These are phyloP conservation scores for Ambrosia artemisiifolia DNA, from an alignment of 129 eudicot species.

Conservation along the genomic window DNA sequence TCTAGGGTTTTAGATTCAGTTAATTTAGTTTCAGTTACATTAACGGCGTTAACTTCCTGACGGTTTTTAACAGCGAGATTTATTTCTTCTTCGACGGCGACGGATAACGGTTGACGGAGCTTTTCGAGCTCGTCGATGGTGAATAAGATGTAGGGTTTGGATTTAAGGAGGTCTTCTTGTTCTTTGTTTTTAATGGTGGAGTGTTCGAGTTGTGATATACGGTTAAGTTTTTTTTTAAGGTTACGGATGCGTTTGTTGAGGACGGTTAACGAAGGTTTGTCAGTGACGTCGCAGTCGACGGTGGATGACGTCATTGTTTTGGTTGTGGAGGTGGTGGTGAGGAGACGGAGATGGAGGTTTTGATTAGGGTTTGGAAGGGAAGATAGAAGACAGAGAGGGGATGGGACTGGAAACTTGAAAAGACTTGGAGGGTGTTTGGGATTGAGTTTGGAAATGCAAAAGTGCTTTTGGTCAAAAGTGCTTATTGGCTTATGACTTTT, in stretches of 20 bases:
- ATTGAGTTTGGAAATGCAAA: no score
- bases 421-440: no score
- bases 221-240: conserved; percentile 73
- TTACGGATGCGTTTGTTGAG: conserved; percentile 90
- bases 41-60: background rate
- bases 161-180: conserved; percentile 60
- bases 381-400: background rate
- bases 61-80: conserved; percentile 15
- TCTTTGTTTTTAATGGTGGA: conserved; percentile 60
- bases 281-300: conserved; percentile 41
- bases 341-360: conserved; percentile 27
- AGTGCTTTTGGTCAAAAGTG: no score
- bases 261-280: conserved; percentile 73
- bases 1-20: conserved; percentile 8
- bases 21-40: no score
- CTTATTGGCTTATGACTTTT: no score
- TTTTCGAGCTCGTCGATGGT: conserved; percentile 87
- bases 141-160: conserved; percentile 51
- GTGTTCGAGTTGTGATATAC: conserved; percentile 77
- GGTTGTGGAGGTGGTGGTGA: background rate
- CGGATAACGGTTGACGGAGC: conserved; percentile 57
- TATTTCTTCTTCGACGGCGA: conserved; percentile 64
- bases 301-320: conserved; percentile 59
- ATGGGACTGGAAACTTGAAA: no score
- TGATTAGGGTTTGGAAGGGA: conserved; percentile 24